Percentiles rank a stretch among this genome's conserved stretches.
Evolutionary conservation across 139 green algal species (phyloP).

Genomic region (Chlorella vulgaris): DNA sequence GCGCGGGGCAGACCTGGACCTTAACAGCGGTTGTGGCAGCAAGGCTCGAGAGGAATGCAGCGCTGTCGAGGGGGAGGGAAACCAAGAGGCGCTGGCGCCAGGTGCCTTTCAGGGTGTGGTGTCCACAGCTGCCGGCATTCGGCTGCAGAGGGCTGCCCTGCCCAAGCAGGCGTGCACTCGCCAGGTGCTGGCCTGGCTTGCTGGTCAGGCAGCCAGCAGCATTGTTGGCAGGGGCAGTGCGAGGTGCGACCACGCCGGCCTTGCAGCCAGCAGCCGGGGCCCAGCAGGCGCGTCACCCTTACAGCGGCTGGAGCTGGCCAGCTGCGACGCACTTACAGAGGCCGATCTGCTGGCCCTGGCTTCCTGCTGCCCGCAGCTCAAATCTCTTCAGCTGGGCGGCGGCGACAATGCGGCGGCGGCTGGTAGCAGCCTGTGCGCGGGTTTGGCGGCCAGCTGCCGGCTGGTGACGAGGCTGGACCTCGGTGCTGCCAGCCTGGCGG

Average conservation of each 20-base stretch:
- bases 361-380: slow-evolving; percentile 21
- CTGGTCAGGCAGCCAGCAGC: slow-evolving; percentile 1
- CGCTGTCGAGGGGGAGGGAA: not conserved
- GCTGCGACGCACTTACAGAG: not conserved
- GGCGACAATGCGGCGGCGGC: not conserved
- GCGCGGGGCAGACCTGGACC: not conserved
- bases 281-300: not conserved
- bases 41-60: not conserved
- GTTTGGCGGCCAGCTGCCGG: slow-evolving; percentile 1
- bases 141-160: not conserved
- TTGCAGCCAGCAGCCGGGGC: not conserved
- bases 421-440: not conserved
- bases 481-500: not conserved
- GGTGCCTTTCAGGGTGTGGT: not conserved
- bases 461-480: slow-evolving; percentile 1
- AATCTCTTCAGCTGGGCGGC: not conserved
- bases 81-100: not conserved
- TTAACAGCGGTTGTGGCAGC: not conserved
- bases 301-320: slow-evolving; percentile 17
- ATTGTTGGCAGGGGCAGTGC: not conserved
- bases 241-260: not conserved
- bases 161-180: slow-evolving; percentile 4
- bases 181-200: slow-evolving; percentile 25
- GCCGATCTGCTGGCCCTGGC: not conserved
- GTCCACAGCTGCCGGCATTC: not conserved